Conservation (phyloP, 2,329 filamentous ascomycete species). For the Microsporum ferrugineum region DNA sequence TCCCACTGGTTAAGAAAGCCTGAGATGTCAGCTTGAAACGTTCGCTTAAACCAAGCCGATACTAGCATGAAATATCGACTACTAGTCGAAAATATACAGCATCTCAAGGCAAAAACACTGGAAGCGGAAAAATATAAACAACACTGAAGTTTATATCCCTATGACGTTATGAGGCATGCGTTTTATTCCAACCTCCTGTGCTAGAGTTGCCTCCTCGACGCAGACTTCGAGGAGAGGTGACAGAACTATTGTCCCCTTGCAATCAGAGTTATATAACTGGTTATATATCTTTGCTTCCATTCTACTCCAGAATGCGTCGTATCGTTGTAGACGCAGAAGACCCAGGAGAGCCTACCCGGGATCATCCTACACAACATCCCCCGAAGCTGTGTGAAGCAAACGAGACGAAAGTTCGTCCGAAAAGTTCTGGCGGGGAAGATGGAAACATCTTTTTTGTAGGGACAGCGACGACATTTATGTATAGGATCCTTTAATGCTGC, state of each 20-base stretch:
- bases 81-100: too few relatives aligned
- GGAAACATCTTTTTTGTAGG: constrained; percentile 31
- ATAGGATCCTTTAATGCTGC: background rate
- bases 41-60: too few relatives aligned
- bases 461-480: constrained; percentile 31
- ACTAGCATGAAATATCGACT: too few relatives aligned
- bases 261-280: background rate
- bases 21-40: too few relatives aligned
- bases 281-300: background rate
- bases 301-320: background rate
- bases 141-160: background rate
- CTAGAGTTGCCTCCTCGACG: background rate
- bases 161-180: background rate
- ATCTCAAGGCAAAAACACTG: background rate
- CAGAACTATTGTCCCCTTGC: background rate
- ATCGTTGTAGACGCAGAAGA: constrained; percentile 26
- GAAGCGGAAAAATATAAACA: background rate
- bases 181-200: background rate
- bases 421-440: constrained; percentile 23
- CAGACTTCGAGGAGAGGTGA: background rate
- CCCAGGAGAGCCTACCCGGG: constrained; percentile 30
- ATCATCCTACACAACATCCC: constrained; percentile 19
- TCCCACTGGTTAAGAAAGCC: background rate
- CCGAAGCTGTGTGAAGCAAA: constrained; percentile 33
- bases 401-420: constrained; percentile 35